phyloP scores from a whole-genome alignment of 306 rosid species.

The Cajanus cajan region DNA sequence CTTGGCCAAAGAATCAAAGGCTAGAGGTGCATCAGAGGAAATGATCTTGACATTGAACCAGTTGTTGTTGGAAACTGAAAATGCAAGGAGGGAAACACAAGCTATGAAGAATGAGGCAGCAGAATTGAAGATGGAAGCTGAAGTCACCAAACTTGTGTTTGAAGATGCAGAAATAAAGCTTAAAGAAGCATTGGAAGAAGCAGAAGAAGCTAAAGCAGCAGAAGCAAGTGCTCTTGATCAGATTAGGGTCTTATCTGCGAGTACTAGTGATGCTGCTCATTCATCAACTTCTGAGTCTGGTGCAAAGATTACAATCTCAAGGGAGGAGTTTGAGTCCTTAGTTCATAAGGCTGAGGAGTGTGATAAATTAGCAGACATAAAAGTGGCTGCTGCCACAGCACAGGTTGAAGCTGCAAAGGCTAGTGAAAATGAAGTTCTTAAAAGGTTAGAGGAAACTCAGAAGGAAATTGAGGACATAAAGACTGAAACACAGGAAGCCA shows the following conservation, averaged over 20 bases:
- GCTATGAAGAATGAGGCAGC: conserved; percentile 58
- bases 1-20: conserved; percentile 58
- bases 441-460: conserved; percentile 51
- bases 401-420: conserved; percentile 84
- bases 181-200: conserved; percentile 60
- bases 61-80: conserved; percentile 50
- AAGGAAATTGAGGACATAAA: conserved; percentile 75
- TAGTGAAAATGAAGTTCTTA: conserved; percentile 67
- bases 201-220: conserved; percentile 69
- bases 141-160: conserved; percentile 50
- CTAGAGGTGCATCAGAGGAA: conserved; percentile 56
- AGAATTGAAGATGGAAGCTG: conserved; percentile 60
- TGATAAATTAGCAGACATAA: conserved; percentile 65
- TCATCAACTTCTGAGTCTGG: conserved; percentile 69
- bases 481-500: conserved; percentile 52
- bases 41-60: conserved; percentile 54
- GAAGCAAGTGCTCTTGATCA: conserved; percentile 70
- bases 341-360: conserved; percentile 72
- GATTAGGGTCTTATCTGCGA: conserved; percentile 64
- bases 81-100: conserved; percentile 49
- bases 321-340: conserved; percentile 67
- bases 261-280: conserved; percentile 51
- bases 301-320: conserved; percentile 66
- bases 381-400: conserved; percentile 76
- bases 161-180: conserved; percentile 66